Percentiles rank a stretch among this genome's conserved stretches.
Evolutionary conservation across 805 yeast genomes (phyloP).

Genomic region (Candida maltosa): DNA sequence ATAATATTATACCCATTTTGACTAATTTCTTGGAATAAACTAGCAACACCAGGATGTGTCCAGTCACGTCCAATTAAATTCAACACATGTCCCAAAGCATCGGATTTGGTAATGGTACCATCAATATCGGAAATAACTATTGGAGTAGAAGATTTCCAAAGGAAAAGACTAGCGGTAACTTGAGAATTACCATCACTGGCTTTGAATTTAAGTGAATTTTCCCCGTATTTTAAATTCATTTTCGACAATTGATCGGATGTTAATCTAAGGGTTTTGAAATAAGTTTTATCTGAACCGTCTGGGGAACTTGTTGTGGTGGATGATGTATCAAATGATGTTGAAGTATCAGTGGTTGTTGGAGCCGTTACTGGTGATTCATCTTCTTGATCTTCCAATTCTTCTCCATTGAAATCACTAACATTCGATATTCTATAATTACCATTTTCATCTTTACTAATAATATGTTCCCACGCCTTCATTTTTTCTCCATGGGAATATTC

Average conservation of each 20-base stretch:
- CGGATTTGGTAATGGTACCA: constrained; percentile 96
- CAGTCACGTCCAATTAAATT: constrained; percentile 94
- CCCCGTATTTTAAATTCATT: constrained; percentile 73
- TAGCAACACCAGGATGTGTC: constrained; percentile 97
- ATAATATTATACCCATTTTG: constrained; percentile 89
- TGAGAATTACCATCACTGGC: constrained; percentile 82
- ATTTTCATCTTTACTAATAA: constrained; percentile 52
- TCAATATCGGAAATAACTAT: constrained; percentile 96
- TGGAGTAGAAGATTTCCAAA: constrained; percentile 83
- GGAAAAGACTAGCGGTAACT: constrained; percentile 66
- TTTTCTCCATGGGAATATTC: constrained; percentile 9
- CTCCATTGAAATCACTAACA: constrained; percentile 42
- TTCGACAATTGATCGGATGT: constrained; percentile 85
- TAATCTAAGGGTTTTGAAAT: constrained; percentile 82
- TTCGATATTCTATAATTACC: constrained; percentile 62
- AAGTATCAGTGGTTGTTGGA: constrained; percentile 31
- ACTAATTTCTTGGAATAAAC: constrained; percentile 80
- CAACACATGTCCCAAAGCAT: constrained; percentile 93
- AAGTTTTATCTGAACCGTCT: constrained; percentile 33
- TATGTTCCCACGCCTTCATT: constrained; percentile 33
- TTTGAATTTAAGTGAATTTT: constrained; percentile 72
- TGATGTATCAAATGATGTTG: constrained; percentile 23
- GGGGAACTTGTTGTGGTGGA: constrained; percentile 6
- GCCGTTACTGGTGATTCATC: too few relatives aligned
- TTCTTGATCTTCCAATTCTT: constrained; percentile 14